Evolutionary conservation across 2,329 filamentous ascomycete genomes (phyloP), one percentile per base, ranked within the genome.

Genomic region (Pochonia chlamydosporia): DNA sequence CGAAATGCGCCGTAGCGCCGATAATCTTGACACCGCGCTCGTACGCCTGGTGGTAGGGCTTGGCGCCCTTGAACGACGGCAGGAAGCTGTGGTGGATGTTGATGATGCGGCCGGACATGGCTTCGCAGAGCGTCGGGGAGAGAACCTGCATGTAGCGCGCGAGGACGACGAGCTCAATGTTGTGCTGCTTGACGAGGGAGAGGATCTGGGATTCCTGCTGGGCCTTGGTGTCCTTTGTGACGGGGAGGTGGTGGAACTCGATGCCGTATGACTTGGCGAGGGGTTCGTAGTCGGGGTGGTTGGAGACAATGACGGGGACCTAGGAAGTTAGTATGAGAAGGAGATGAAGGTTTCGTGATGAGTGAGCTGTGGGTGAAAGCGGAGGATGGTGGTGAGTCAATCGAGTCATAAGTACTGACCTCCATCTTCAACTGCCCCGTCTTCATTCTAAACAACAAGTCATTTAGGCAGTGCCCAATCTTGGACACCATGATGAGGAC

Each of bases 81-180:
- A 93, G 66, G 79, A 93, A 93, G 56, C 80, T 85, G 71, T 93
- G 88, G 71, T 93, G 88, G 67, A 93, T 92, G 71, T 93, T 93
- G 84, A 93, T 92, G 70, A 93, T 93, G 63, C 82, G 83, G 49
- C 88, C 88, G 43, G 82, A 85, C 87, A 93, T 91, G 58, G 81
- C 86, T 49, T 76, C 70, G 71, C 88, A 93, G 35, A 93, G 73
- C 8, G 69, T 78, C 0, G 87, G 87, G 20, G 82, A 87, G 10
- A 93, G 75, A 26, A 93, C 86, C 70, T 93, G 88, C 88, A 93
- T 93, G 71, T 93, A 93, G 50, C 88, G 82, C 6, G 88, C 88
- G 40, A 93, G 73, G 1, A 93, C 87, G 45, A 93, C 78, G 45
- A 93, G 78, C 61, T 93, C 88, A 60, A 93, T 79, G 54, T 78